Evolutionary conservation across 208 protist genomes (phyloP).

Genomic region (Leptomonas seymouri): DNA sequence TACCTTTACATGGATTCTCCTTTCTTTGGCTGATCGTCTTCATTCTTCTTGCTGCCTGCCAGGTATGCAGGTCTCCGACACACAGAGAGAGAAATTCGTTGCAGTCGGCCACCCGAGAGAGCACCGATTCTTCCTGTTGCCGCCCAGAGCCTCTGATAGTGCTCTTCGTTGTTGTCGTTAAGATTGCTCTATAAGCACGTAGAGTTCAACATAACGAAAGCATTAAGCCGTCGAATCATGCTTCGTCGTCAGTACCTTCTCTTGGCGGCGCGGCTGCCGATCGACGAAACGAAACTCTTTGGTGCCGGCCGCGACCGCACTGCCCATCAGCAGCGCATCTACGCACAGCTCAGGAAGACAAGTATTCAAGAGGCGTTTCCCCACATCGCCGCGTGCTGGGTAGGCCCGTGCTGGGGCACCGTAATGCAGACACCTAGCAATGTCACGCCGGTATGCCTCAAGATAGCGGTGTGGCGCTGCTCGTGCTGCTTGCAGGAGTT

Average conservation of each 20-base stretch:
- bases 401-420: slow-evolving; percentile 84
- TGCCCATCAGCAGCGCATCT: slow-evolving; percentile 56
- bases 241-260: slow-evolving; percentile 2
- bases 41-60: too few relatives aligned
- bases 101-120: too few relatives aligned
- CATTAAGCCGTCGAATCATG: too few relatives aligned
- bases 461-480: slow-evolving; percentile 87
- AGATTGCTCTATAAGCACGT: too few relatives aligned
- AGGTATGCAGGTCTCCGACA: too few relatives aligned
- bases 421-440: slow-evolving; percentile 86
- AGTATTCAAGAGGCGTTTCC: slow-evolving; percentile 81
- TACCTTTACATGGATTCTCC: too few relatives aligned
- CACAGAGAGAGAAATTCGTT: too few relatives aligned
- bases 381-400: slow-evolving; percentile 87
- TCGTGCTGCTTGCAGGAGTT: slow-evolving; percentile 82
- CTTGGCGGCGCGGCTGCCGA: slow-evolving; percentile 3
- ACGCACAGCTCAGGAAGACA: slow-evolving; percentile 59
- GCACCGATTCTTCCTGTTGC: too few relatives aligned
- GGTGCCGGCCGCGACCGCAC: slow-evolving; percentile 50
- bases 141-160: too few relatives aligned
- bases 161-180: too few relatives aligned
- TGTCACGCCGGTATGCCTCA: slow-evolving; percentile 61
- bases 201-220: too few relatives aligned
- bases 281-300: slow-evolving; percentile 63
- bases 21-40: too few relatives aligned